Evolutionary conservation across 2,329 filamentous ascomycete species (phyloP).

Genomic region (Cordyceps cateniannulata): DNA sequence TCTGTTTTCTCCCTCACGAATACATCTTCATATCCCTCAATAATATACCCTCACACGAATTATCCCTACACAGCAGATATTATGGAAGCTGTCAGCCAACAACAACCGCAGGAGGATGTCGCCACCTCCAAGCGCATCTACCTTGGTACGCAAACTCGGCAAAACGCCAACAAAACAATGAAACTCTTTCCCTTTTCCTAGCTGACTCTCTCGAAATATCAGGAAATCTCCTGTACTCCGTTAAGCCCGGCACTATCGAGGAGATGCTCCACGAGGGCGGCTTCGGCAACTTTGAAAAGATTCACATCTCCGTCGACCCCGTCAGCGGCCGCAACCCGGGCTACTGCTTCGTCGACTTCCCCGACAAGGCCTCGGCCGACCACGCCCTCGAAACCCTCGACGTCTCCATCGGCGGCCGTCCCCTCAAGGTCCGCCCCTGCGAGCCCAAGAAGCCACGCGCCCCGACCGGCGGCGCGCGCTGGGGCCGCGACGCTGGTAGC

Average conservation of each 20-base stretch:
- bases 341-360: conserved; percentile 69
- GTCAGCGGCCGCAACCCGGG: conserved; percentile 63
- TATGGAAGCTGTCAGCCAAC: conserved; percentile 4
- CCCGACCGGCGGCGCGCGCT: conserved; percentile 9
- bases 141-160: conserved; percentile 33
- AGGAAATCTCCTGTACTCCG: conserved; percentile 52
- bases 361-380: conserved; percentile 48
- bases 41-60: background rate
- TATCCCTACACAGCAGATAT: background rate
- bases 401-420: conserved; percentile 47
- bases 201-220: background rate
- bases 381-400: conserved; percentile 51
- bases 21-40: background rate
- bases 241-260: conserved; percentile 51
- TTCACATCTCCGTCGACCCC: conserved; percentile 65
- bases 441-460: conserved; percentile 41
- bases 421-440: conserved; percentile 59
- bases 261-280: conserved; percentile 41
- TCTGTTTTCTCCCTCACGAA: background rate
- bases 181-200: background rate
- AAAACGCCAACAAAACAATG: background rate
- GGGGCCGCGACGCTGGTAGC: conserved; percentile 14
- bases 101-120: conserved; percentile 18
- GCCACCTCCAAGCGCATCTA: conserved; percentile 45
- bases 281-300: conserved; percentile 48